Evolutionary conservation across 140 eudicot genomes (phyloP).

Genomic region (Cichorium intybus): DNA sequence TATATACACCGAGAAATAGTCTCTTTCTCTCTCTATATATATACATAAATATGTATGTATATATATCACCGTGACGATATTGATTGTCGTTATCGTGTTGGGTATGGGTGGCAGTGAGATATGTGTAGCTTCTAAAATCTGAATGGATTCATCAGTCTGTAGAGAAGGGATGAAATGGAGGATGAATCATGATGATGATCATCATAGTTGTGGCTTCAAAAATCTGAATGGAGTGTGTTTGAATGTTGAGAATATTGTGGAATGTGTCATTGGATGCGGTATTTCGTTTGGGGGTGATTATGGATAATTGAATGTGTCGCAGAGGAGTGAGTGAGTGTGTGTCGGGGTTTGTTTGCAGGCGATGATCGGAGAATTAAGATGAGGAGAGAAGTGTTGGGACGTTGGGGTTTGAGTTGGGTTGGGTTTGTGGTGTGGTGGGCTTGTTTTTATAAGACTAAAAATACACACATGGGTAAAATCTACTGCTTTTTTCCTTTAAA

Average conservation of each 20-base stretch:
- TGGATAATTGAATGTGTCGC: neutral
- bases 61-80: neutral
- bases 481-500: too few relatives aligned
- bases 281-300: neutral
- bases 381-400: neutral
- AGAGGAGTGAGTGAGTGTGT: neutral
- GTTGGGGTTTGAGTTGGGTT: neutral
- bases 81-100: neutral
- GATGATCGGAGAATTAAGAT: neutral
- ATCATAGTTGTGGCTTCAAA: neutral
- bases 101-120: neutral
- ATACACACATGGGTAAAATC: too few relatives aligned
- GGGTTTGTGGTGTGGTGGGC: conserved; percentile 9
- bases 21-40: neutral
- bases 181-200: neutral
- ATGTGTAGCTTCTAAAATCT: too few relatives aligned
- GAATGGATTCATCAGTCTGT: neutral
- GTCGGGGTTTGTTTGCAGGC: neutral
- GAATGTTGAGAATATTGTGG: neutral
- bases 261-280: neutral
- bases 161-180: neutral
- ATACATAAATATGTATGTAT: neutral
- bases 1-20: neutral
- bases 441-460: conserved; percentile 2
- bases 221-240: neutral